Conservation (phyloP, 768 basidiomycete genomes). For the Leccinum rimulosum region DNA sequence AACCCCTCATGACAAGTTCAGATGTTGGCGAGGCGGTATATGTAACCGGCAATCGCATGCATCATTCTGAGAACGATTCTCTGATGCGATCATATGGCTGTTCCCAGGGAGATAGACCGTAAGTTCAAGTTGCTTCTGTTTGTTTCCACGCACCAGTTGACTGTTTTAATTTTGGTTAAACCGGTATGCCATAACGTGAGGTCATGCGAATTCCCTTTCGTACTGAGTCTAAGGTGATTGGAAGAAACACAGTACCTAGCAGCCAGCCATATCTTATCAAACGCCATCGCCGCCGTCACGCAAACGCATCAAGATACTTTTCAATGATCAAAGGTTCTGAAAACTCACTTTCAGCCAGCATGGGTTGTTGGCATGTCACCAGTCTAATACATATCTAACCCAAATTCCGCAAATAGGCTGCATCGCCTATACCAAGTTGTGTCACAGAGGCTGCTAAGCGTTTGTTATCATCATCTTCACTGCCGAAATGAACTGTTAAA, state of each 20-base stretch:
- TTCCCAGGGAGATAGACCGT: conserved; percentile 26
- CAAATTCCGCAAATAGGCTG: neutral
- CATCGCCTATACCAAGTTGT: neutral
- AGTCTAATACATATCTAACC: neutral
- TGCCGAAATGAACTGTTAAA: conserved; percentile 14
- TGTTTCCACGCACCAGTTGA: conserved; percentile 11
- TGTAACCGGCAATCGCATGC: conserved; percentile 7
- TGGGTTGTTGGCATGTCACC: too few relatives aligned
- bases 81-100: conserved; percentile 13
- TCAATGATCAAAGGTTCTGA: neutral
- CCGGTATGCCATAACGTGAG: neutral
- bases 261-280: neutral
- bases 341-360: too few relatives aligned
- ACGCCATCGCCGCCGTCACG: neutral
- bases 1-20: neutral
- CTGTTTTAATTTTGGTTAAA: neutral
- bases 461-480: conserved; percentile 1
- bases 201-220: neutral
- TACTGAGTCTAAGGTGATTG: neutral
- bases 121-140: conserved; percentile 10
- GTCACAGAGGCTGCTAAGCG: neutral
- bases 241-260: neutral
- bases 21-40: conserved; percentile 9
- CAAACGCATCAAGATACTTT: neutral
- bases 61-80: conserved; percentile 21